Percentiles rank a stretch among this genome's conserved stretches.
Evolutionary conservation across 257 asterid genomes (phyloP).

Genomic region (Ligustrum vulgare): DNA sequence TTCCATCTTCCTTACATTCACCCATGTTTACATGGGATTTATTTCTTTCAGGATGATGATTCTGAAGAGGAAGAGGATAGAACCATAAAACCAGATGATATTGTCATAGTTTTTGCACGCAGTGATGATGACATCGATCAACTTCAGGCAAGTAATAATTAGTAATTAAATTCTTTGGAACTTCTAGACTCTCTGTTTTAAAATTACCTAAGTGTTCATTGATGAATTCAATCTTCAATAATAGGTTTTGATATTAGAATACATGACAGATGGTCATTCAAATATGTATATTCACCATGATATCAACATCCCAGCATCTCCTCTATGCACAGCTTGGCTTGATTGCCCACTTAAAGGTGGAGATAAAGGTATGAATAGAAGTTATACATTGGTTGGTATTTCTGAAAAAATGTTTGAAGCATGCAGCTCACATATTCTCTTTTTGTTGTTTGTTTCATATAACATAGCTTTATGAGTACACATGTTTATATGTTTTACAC

Average conservation of each 20-base stretch:
- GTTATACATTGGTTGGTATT: too few species aligned
- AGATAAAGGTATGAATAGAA: constrained; percentile 61
- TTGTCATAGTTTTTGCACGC: constrained; percentile 75
- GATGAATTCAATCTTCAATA: constrained; percentile 15
- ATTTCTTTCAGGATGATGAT: constrained; percentile 51
- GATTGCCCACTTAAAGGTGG: constrained; percentile 85
- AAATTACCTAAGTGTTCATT: background rate
- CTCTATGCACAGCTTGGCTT: constrained; percentile 92
- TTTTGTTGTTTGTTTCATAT: too few species aligned
- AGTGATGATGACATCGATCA: constrained; percentile 94
- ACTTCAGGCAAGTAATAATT: constrained; percentile 58
- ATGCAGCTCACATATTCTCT: too few species aligned
- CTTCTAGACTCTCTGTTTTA: background rate
- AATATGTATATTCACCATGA: constrained; percentile 86
- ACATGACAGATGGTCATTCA: constrained; percentile 40
- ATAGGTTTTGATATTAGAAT: constrained; percentile 84
- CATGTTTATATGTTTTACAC: too few species aligned
- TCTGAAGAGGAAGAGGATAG: constrained; percentile 54
- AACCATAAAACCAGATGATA: constrained; percentile 76
- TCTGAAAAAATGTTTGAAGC: too few species aligned
- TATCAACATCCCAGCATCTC: constrained; percentile 79
- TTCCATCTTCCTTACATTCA: too few species aligned
- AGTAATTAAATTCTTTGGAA: constrained; percentile 3
- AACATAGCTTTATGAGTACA: too few species aligned
- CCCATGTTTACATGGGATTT: too few species aligned